A percentile compares a stretch with the other conserved stretches of the same genome.
Conservation (phyloP, 2,329 filamentous ascomycete species). For the Parafenestella ontariensis region DNA sequence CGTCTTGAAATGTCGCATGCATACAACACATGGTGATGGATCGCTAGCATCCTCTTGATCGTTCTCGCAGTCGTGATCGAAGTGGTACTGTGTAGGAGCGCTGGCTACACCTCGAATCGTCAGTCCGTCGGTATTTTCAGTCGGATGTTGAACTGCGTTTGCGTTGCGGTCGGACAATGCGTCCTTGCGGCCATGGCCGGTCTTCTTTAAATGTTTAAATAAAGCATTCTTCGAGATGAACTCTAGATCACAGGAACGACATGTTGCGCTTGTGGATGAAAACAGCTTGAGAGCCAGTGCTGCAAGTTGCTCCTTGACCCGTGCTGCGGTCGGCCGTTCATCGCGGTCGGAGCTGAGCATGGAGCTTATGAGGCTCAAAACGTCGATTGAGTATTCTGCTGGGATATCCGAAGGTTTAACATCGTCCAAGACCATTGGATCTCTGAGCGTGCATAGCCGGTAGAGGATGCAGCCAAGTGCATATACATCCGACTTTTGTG, state of each 20-base stretch:
- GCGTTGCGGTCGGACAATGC: background rate
- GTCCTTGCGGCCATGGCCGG: background rate
- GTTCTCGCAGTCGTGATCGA: background rate
- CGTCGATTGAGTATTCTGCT: slow-evolving; percentile 8
- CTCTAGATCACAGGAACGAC: background rate
- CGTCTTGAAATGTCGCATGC: slow-evolving; percentile 4
- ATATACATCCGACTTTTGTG: slow-evolving; percentile 23
- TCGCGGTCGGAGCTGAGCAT: slow-evolving; percentile 12
- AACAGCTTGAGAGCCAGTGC: slow-evolving; percentile 1
- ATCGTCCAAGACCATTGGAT: slow-evolving; percentile 7
- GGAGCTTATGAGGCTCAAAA: slow-evolving; percentile 6
- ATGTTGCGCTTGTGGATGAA: background rate
- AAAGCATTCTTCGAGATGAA: slow-evolving; percentile 8
- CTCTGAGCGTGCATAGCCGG: slow-evolving; percentile 9
- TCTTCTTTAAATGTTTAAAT: slow-evolving; percentile 8
- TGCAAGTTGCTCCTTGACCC: slow-evolving; percentile 8
- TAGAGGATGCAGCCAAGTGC: slow-evolving; percentile 22
- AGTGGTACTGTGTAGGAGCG: slow-evolving; percentile 2
- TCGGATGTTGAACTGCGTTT: background rate
- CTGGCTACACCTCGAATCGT: slow-evolving; percentile 5
- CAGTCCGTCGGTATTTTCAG: background rate
- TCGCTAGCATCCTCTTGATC: background rate
- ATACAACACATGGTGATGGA: slow-evolving; percentile 15
- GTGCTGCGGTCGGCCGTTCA: slow-evolving; percentile 6
- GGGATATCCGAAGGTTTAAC: slow-evolving; percentile 12